Conservation (phyloP, 208 protist genomes). For the Trypanosoma cruzi region DNA sequence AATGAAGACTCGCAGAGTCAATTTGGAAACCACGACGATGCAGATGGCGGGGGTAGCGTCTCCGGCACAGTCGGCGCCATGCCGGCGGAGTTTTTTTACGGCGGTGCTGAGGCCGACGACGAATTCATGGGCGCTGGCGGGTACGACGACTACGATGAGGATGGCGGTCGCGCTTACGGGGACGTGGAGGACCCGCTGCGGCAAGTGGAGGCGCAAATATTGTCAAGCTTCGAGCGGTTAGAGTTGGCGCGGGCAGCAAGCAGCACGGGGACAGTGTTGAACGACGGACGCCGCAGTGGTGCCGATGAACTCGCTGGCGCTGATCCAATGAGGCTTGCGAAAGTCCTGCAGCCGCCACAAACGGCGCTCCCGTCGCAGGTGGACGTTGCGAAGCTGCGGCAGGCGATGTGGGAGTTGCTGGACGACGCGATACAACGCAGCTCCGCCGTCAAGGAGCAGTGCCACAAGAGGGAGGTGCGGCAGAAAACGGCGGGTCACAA, state of each 20-base stretch:
- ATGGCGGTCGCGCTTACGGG: conserved; percentile 17
- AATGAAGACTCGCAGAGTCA: conserved; percentile 5
- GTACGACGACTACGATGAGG: conserved; percentile 49
- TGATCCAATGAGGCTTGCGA: conserved; percentile 41
- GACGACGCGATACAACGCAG: conserved; percentile 37
- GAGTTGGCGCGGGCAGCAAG: conserved; percentile 22
- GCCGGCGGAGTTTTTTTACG: conserved; percentile 82
- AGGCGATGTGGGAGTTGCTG: conserved; percentile 80
- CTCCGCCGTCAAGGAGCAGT: conserved; percentile 11
- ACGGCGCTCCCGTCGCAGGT: conserved; percentile 80
- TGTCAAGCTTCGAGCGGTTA: conserved; percentile 22
- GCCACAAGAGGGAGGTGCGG: conserved; percentile 7
- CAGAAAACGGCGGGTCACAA: conserved; percentile 11
- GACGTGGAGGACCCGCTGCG: conserved; percentile 33
- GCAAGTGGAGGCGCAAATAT: conserved; percentile 32
- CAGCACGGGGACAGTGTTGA: conserved; percentile 30
- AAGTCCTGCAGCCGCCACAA: conserved; percentile 62
- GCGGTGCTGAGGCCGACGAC: conserved; percentile 57
- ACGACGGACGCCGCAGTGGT: conserved; percentile 14
- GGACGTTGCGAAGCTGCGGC: conserved; percentile 78
- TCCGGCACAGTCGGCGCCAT: conserved; percentile 63
- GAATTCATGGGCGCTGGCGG: conserved; percentile 34
- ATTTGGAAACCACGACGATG: neutral
- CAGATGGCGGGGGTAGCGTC: conserved; percentile 12
- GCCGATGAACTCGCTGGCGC: neutral